Percentiles rank a stretch among this genome's conserved stretches.
phyloP scores from a whole-genome alignment of 1,284 basidiomycete genomes.

The Leccinum variabile region DNA sequence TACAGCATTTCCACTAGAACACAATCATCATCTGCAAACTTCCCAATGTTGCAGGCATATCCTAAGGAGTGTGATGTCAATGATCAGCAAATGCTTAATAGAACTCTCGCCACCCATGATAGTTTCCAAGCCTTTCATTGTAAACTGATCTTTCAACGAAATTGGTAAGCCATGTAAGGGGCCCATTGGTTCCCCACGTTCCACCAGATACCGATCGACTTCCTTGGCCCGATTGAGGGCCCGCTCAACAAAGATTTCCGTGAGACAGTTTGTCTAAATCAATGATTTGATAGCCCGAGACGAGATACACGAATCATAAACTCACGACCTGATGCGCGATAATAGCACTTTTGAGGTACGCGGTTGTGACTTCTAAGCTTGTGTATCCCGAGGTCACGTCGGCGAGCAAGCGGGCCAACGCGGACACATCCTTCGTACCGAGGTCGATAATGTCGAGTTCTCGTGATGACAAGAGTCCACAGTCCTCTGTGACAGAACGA shows the following conservation, averaged over 20 bases:
- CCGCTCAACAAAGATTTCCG: slow-evolving; percentile 65
- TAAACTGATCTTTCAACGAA: slow-evolving; percentile 63
- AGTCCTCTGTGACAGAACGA: slow-evolving; percentile 52
- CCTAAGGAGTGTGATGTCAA: slow-evolving; percentile 13
- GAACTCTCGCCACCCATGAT: slow-evolving; percentile 44
- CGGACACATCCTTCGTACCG: slow-evolving; percentile 39
- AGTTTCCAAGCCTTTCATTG: slow-evolving; percentile 53
- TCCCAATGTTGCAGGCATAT: slow-evolving; percentile 68
- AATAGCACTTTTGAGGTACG: slow-evolving; percentile 78
- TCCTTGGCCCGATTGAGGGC: slow-evolving; percentile 56
- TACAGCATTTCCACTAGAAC: slow-evolving; percentile 61
- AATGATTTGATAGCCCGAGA: neutral
- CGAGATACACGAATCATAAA: slow-evolving; percentile 8
- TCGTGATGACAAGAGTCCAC: slow-evolving; percentile 55
- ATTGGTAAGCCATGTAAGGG: slow-evolving; percentile 63
- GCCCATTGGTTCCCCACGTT: slow-evolving; percentile 36
- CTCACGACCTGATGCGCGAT: slow-evolving; percentile 81
- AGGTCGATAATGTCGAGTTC: slow-evolving; percentile 70
- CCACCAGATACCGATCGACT: slow-evolving; percentile 54
- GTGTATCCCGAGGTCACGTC: slow-evolving; percentile 40
- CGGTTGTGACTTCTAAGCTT: slow-evolving; percentile 66
- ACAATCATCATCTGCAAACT: slow-evolving; percentile 52
- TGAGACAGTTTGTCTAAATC: slow-evolving; percentile 62
- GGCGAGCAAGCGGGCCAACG: slow-evolving; percentile 39
- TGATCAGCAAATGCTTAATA: neutral